These are phyloP conservation scores for Kluyveromyces dobzhanskii DNA, from an alignment of 805 yeast genomes.

Conservation along the genomic window DNA sequence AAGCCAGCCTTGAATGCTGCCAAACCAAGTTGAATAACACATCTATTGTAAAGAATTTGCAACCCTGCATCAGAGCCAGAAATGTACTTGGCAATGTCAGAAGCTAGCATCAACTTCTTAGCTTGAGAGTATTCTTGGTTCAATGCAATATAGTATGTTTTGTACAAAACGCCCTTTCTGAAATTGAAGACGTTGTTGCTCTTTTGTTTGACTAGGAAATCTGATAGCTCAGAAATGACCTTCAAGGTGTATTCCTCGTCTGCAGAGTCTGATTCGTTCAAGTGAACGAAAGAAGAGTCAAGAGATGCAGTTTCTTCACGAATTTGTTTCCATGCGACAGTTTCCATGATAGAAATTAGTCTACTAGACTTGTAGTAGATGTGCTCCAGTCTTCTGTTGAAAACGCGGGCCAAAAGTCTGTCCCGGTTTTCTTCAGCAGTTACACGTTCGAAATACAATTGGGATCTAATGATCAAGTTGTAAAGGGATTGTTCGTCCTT, in stretches of 20 bases:
- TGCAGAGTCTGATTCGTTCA: conserved; percentile 15
- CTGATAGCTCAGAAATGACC: conserved; percentile 57
- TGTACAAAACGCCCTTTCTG: conserved; percentile 75
- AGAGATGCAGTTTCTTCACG: conserved; percentile 8
- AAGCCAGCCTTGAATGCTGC: conserved; percentile 90
- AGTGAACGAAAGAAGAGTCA: conserved; percentile 23
- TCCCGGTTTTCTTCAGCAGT: conserved; percentile 39
- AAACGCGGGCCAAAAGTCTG: conserved; percentile 62
- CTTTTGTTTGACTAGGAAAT: conserved; percentile 56
- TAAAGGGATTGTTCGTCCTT: conserved; percentile 79
- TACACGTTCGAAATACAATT: conserved; percentile 69
- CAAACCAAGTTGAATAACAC: conserved; percentile 90
- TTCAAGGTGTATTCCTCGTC: conserved; percentile 38
- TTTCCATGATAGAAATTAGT: conserved; percentile 62
- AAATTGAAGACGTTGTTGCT: conserved; percentile 49
- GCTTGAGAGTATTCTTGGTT: conserved; percentile 78
- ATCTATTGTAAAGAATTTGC: conserved; percentile 91
- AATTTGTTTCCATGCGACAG: conserved; percentile 61
- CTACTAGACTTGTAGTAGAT: conserved; percentile 84
- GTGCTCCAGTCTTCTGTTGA: conserved; percentile 82
- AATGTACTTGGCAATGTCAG: conserved; percentile 77
- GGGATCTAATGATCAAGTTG: conserved; percentile 71
- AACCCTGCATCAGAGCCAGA: conserved; percentile 76
- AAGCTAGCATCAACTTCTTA: conserved; percentile 77
- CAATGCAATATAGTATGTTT: conserved; percentile 86